A percentile compares a stretch with the other conserved stretches of the same genome.
These are phyloP conservation scores for Aechmea fasciata DNA, from an alignment of 176 grass and related monocot species.

Conservation along the genomic window DNA sequence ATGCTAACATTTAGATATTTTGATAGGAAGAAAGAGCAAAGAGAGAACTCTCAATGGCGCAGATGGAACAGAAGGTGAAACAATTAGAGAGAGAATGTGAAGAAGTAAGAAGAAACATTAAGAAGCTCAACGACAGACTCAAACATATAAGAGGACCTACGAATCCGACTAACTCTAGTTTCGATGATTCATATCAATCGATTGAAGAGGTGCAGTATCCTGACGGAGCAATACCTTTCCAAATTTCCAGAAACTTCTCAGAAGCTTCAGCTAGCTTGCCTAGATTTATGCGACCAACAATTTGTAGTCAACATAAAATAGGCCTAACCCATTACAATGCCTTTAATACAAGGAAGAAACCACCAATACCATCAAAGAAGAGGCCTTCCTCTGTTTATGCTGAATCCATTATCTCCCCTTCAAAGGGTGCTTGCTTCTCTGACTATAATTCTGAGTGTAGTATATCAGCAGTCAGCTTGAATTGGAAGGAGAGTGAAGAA, in stretches of 20 bases:
- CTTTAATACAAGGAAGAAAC: constrained; percentile 36
- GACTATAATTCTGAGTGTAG: constrained; percentile 74
- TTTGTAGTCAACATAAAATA: constrained; percentile 61
- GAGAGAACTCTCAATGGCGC: constrained; percentile 46
- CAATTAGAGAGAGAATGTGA: constrained; percentile 71
- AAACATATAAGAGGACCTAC: constrained; percentile 35
- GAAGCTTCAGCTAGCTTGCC: constrained; percentile 42
- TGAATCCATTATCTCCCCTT: constrained; percentile 57
- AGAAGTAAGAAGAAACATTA: constrained; percentile 50
- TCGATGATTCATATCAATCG: constrained; percentile 22
- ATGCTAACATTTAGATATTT: constrained; percentile 11
- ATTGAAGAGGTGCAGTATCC: constrained; percentile 39
- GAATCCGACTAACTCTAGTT: constrained; percentile 21
- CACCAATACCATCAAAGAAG: constrained; percentile 46
- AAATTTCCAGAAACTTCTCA: constrained; percentile 24
- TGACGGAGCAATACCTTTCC: constrained; percentile 27
- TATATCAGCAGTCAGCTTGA: constrained; percentile 51
- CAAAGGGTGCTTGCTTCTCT: constrained; percentile 57
- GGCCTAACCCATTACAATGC: constrained; percentile 31
- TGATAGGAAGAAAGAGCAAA: constrained; percentile 54
- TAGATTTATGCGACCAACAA: constrained; percentile 87
- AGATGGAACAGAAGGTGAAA: constrained; percentile 40
- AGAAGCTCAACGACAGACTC: constrained; percentile 44
- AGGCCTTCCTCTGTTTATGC: constrained; percentile 76
- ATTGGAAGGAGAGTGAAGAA: constrained; percentile 30